phyloP scores from a whole-genome alignment of 164 flowering plant genomes.

The Stephania cephalantha region DNA sequence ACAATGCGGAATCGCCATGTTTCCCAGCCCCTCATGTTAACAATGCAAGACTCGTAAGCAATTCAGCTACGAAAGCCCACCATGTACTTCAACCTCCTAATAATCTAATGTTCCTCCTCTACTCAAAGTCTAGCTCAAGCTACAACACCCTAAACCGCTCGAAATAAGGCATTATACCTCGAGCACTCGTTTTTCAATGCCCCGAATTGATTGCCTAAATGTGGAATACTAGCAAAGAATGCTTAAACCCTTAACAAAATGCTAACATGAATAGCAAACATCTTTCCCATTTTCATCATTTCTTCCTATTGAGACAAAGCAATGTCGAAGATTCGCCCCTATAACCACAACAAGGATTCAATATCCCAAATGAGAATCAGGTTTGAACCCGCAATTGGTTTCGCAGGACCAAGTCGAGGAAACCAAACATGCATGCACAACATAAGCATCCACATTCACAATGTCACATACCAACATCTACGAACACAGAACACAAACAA shows the following conservation, averaged over 20 bases:
- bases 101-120: not conserved
- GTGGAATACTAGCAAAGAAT: not conserved
- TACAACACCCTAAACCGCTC: not conserved
- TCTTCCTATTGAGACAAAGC: not conserved
- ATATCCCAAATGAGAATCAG: not conserved
- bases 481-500: not conserved
- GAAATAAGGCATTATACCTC: not conserved
- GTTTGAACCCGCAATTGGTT: not conserved
- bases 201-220: not conserved
- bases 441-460: not conserved
- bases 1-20: not conserved
- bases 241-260: not conserved
- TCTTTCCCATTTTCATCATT: not conserved
- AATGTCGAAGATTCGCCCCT: not conserved
- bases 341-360: not conserved
- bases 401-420: not conserved
- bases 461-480: not conserved
- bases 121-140: not conserved
- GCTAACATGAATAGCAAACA: too few species aligned
- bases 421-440: not conserved
- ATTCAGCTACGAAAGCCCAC: not conserved
- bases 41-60: not conserved
- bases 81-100: not conserved
- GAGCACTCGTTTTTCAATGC: not conserved
- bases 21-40: not conserved